These are phyloP conservation scores for Solanum etuberosum DNA, from an alignment of 257 asterid species.

Conservation along the genomic window DNA sequence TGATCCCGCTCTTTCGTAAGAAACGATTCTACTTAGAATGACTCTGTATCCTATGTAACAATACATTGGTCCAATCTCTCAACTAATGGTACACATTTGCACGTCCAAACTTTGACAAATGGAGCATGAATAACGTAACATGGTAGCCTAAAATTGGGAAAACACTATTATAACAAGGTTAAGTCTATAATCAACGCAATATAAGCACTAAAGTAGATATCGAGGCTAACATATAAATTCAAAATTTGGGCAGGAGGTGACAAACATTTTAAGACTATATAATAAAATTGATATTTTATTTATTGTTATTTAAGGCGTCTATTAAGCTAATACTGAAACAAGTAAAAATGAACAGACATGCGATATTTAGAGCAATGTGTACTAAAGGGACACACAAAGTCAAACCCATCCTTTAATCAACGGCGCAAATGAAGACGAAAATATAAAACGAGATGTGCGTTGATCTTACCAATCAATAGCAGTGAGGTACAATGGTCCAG, in stretches of 20 bases:
- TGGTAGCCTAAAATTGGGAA: background rate
- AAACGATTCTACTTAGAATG: background rate
- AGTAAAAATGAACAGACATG: background rate
- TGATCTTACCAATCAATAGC: slow-evolving; percentile 47
- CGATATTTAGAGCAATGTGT: background rate
- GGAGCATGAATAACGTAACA: background rate
- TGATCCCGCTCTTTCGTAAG: too few relatives aligned
- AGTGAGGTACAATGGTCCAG: slow-evolving; percentile 51
- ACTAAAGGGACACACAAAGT: background rate
- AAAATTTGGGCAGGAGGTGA: background rate
- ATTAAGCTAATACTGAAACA: too few relatives aligned
- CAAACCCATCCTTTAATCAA: background rate
- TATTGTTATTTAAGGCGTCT: background rate
- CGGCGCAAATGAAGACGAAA: background rate
- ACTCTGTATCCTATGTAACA: background rate
- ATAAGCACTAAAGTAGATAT: background rate
- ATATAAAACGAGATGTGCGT: background rate
- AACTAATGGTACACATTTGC: background rate
- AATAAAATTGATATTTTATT: too few relatives aligned
- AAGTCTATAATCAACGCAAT: background rate
- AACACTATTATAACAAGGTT: background rate
- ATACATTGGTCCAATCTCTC: background rate
- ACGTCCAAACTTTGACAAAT: background rate
- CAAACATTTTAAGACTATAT: too few relatives aligned
- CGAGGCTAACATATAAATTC: background rate